Base-by-base conservation (phyloP, 306 rosid species). In the Spatholobus suberectus region DNA sequence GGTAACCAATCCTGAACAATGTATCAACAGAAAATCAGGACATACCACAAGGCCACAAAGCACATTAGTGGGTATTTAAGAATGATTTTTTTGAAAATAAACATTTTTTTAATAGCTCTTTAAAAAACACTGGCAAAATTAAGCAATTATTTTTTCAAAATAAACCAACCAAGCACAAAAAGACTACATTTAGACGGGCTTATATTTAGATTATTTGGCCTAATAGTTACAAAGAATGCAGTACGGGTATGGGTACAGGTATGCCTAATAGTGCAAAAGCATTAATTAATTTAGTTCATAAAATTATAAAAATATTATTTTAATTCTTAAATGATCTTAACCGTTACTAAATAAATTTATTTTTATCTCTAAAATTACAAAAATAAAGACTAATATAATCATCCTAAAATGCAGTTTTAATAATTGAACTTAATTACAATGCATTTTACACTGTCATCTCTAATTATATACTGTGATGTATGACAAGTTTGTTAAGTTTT, bases 1-100 rank as follows among this genome's bases (percentile, higher is more conserved):
- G 94, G 84, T 90, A 96, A 81, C 99, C 99, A 89, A 96, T 68
- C 97, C 99, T 96, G 96, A 84, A 88, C 80, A 84, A 79, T 88
- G 75, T 54, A 79, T 77, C 83, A 73, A 79, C 68, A 69, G 72
- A 61, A 72, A 38, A 68, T 43, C 62, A 74, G 35, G 82, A n/a
- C 75, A 57, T 18, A 8, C 51, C 41, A 34, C 70, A 38, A 38
- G 51, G 51, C 32, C 32, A 41, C 20, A 70, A 18, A 35, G 17
- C 32, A 29, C 51, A 7, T 29, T 40, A 65, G 46, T 35, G 27
- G 24, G 46, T 37, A 24, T 37, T 35, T 35, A 29, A 34, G 17
- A 67, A 67, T 10, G 17, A 67, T 37, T 35, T 8, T 37, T 20
- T 5, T 6, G 17, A 32, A 62, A 62, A 29, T 62, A 27, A 26